These are phyloP conservation scores for Mycena vitilis DNA, from an alignment of 768 basidiomycete species.

Conservation along the genomic window DNA sequence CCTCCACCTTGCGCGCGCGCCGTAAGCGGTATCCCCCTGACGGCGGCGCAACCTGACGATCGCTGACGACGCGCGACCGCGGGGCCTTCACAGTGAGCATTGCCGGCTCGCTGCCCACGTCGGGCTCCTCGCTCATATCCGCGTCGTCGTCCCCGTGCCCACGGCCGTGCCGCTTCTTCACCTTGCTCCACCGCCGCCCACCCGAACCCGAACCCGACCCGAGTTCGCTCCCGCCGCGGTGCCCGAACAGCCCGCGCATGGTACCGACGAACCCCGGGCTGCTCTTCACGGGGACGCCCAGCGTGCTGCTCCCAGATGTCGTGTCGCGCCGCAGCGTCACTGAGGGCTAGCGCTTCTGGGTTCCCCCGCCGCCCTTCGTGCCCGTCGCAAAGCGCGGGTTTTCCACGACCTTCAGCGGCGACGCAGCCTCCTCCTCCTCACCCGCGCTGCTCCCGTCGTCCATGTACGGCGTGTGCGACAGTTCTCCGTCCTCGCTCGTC, in stretches of 20 bases:
- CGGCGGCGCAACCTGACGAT: slow-evolving; percentile 32
- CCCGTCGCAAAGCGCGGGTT: slow-evolving; percentile 60
- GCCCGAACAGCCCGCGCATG: slow-evolving; percentile 57
- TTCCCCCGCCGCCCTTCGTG: slow-evolving; percentile 19
- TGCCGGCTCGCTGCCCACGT: slow-evolving; percentile 30
- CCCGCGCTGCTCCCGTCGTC: slow-evolving; percentile 49
- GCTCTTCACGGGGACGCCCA: slow-evolving; percentile 34
- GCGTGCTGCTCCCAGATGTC: slow-evolving; percentile 30
- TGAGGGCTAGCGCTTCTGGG: no score
- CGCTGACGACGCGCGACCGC: slow-evolving; percentile 39
- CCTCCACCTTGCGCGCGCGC: no score
- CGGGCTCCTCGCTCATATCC: slow-evolving; percentile 28
- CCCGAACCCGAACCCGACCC: no score
- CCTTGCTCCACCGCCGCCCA: slow-evolving; percentile 36
- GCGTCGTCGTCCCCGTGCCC: slow-evolving; percentile 43
- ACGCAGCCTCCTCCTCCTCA: slow-evolving; percentile 44
- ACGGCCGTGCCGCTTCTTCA: no score
- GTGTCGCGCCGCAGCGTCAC: slow-evolving; percentile 17
- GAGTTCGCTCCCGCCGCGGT: slow-evolving; percentile 28
- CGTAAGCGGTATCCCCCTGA: slow-evolving; percentile 1
- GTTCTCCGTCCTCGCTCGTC: no score
- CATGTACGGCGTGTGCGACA: slow-evolving; percentile 28
- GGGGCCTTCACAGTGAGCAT: slow-evolving; percentile 17
- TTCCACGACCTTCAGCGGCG: slow-evolving; percentile 60
- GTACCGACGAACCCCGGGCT: slow-evolving; percentile 56